Conservation (phyloP, 306 rosid genomes). For the Sechiopsis laciniata region DNA sequence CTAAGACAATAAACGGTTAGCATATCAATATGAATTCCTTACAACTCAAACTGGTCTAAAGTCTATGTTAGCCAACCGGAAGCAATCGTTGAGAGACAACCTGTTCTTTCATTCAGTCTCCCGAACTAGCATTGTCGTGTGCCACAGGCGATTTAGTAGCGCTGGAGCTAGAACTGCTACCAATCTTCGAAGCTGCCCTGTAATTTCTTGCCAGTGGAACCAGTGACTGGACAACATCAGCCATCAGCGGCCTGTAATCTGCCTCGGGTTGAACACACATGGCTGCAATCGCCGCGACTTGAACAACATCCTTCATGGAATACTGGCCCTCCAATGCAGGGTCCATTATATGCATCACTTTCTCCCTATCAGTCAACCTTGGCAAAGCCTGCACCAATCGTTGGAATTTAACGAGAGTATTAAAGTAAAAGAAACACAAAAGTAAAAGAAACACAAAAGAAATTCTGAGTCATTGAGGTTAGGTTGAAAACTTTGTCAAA, state of each 20-base stretch:
- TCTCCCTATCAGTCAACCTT: constrained; percentile 73
- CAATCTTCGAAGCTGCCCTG: constrained; percentile 49
- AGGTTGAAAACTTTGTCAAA: neutral
- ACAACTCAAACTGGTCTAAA: constrained; percentile 21
- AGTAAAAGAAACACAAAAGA: too few species aligned
- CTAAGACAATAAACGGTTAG: neutral
- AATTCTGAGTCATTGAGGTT: neutral
- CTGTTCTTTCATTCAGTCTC: constrained; percentile 27
- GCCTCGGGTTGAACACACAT: constrained; percentile 96
- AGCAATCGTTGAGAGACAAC: constrained; percentile 18
- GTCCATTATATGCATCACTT: constrained; percentile 81
- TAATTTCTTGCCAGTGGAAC: constrained; percentile 71
- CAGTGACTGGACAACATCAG: constrained; percentile 89
- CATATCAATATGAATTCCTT: neutral
- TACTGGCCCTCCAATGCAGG: constrained; percentile 81
- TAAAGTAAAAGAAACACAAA: neutral
- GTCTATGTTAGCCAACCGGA: constrained; percentile 24
- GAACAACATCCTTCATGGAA: constrained; percentile 86
- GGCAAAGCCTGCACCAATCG: constrained; percentile 63
- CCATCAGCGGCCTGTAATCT: constrained; percentile 94
- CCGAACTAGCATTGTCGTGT: constrained; percentile 32
- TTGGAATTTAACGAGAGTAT: constrained; percentile 13
- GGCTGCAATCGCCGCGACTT: constrained; percentile 92
- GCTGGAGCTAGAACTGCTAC: constrained; percentile 49
- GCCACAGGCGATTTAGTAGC: constrained; percentile 47